Evolutionary conservation across 192 early-diverging fungal genomes (phyloP).

Genomic region (Chytriomyces hyalinus): DNA sequence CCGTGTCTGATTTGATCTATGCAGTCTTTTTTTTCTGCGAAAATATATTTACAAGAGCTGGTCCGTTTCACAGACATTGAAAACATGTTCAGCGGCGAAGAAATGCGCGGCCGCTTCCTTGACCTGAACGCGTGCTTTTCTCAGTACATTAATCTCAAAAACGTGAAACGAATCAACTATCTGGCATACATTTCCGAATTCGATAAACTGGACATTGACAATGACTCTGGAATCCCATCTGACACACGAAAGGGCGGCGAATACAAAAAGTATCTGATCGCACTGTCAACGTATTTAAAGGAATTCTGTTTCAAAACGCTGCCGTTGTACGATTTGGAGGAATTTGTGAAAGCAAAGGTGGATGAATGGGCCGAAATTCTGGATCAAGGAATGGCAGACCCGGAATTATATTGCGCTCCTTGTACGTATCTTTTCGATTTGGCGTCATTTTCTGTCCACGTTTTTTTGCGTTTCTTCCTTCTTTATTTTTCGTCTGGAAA

Average conservation of each 20-base stretch:
- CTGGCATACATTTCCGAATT: conserved; percentile 72
- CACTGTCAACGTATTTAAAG: conserved; percentile 72
- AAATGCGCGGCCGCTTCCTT: conserved; percentile 80
- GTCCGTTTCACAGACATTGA: conserved; percentile 65
- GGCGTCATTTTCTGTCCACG: not conserved
- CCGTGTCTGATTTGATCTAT: not conserved
- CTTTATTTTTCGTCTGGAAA: too few species aligned
- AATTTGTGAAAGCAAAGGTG: conserved; percentile 60
- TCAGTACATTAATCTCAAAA: conserved; percentile 83
- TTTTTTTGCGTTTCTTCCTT: too few species aligned
- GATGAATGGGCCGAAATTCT: conserved; percentile 65
- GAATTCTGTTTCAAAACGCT: conserved; percentile 73
- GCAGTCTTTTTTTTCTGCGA: too few species aligned
- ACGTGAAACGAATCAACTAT: conserved; percentile 59
- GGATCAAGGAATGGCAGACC: conserved; percentile 48
- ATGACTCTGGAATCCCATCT: conserved; percentile 44
- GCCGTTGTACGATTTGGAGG: conserved; percentile 75
- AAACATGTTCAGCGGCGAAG: conserved; percentile 91
- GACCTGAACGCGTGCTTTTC: conserved; percentile 83
- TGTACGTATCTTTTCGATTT: conserved; percentile 55
- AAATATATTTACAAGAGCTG: too few species aligned
- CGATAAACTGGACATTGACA: conserved; percentile 56
- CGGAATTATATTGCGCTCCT: conserved; percentile 72
- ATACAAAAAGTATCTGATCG: conserved; percentile 63
- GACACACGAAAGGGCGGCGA: conserved; percentile 57